A percentile compares a stretch with the other conserved stretches of the same genome.
Evolutionary conservation across 164 flowering plant genomes (phyloP).

Genomic region (Annona cherimola): DNA sequence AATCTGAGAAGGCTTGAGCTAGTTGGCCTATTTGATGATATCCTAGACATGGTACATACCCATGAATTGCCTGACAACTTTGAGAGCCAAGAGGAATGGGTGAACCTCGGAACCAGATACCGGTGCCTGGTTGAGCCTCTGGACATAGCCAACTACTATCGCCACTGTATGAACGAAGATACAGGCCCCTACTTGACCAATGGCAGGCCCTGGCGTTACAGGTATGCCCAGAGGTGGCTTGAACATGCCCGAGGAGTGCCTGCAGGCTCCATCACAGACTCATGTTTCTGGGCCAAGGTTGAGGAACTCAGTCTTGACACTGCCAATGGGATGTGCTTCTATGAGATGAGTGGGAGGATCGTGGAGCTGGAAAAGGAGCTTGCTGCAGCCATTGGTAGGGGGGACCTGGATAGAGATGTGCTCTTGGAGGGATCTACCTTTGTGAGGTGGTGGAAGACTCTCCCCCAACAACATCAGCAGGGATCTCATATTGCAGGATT

Average conservation of each 20-base stretch:
- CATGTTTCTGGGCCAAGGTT: constrained; percentile 64
- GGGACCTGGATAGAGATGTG: constrained; percentile 31
- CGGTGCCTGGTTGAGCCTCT: constrained; percentile 68
- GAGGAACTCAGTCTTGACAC: constrained; percentile 40
- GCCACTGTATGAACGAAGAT: constrained; percentile 62
- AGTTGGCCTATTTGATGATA: constrained; percentile 76
- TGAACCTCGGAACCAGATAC: constrained; percentile 50
- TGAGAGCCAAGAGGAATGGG: constrained; percentile 48
- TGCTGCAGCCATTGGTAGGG: constrained; percentile 23
- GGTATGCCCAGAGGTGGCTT: constrained; percentile 55
- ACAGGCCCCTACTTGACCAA: constrained; percentile 54
- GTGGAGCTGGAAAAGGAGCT: constrained; percentile 27
- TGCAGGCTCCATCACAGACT: constrained; percentile 28
- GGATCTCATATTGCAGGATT: constrained; percentile 26
- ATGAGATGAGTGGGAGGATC: constrained; percentile 27
- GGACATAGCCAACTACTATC: constrained; percentile 82
- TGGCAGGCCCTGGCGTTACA: constrained; percentile 74
- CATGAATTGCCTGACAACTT: constrained; percentile 68
- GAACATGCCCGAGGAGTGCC: constrained; percentile 31
- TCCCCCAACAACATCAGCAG: constrained; percentile 33
- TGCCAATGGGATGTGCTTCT: constrained; percentile 11
- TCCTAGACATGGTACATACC: constrained; percentile 56
- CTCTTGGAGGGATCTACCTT: constrained; percentile 55
- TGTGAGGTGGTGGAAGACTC: constrained; percentile 59
- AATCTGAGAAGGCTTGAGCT: constrained; percentile 61